These are phyloP conservation scores for Diplocarpon rosae DNA, from an alignment of 2,329 filamentous ascomycete species.

Conservation along the genomic window DNA sequence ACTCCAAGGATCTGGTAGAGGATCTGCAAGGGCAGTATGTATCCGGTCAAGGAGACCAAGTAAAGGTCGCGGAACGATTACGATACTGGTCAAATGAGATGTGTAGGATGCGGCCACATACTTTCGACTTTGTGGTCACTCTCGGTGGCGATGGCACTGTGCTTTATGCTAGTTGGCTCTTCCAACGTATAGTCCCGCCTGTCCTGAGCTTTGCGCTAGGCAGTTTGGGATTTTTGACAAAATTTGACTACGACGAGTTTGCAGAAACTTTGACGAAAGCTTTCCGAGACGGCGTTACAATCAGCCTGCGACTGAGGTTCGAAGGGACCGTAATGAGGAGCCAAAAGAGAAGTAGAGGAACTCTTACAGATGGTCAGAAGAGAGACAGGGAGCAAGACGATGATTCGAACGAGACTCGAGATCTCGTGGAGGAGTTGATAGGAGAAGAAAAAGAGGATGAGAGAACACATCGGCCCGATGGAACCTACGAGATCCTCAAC, in stretches of 20 bases:
- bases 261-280: slow-evolving; percentile 56
- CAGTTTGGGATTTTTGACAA: slow-evolving; percentile 88
- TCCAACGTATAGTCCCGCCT: slow-evolving; percentile 88
- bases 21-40: slow-evolving; percentile 41
- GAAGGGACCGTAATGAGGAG: slow-evolving; percentile 90
- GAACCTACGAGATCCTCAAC: slow-evolving; percentile 83
- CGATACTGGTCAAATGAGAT: slow-evolving; percentile 77
- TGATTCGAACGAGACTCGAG: slow-evolving; percentile 37
- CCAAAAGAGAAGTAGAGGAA: slow-evolving; percentile 34
- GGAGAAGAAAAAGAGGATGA: slow-evolving; percentile 77
- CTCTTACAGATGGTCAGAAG: slow-evolving; percentile 13
- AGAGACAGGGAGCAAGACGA: slow-evolving; percentile 29
- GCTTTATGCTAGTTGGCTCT: slow-evolving; percentile 90
- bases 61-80: slow-evolving; percentile 36
- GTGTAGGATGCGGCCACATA: slow-evolving; percentile 67
- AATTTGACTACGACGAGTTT: slow-evolving; percentile 82
- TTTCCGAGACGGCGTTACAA: slow-evolving; percentile 75
- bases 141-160: slow-evolving; percentile 95
- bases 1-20: slow-evolving; percentile 55
- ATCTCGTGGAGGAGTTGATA: slow-evolving; percentile 82
- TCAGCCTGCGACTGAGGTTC: slow-evolving; percentile 79
- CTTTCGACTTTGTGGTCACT: slow-evolving; percentile 88
- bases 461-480: slow-evolving; percentile 74
- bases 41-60: slow-evolving; percentile 25
- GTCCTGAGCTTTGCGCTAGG: slow-evolving; percentile 86